Evolutionary conservation across 2,329 filamentous ascomycete species (phyloP).

Genomic region (Exophiala alcalophila): DNA sequence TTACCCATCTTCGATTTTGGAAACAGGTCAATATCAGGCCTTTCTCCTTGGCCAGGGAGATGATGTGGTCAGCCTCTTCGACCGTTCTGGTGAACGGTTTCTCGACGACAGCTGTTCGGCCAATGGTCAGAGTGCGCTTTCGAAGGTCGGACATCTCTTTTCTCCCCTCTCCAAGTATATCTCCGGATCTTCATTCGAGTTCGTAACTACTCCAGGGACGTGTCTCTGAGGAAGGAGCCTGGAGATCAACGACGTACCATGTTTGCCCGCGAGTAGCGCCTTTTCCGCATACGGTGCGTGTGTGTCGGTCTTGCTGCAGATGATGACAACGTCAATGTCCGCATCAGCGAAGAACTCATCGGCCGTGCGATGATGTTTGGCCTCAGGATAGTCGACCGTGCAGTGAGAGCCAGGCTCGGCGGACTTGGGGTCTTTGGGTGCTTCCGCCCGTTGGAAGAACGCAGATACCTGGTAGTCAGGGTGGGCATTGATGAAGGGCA

Average conservation of each 20-base stretch:
- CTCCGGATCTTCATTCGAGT: no score
- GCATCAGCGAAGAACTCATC: conserved; percentile 64
- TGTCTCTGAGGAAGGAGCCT: background rate
- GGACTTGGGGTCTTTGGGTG: conserved; percentile 33
- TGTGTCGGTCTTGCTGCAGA: conserved; percentile 68
- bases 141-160: background rate
- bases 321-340: conserved; percentile 65
- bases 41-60: conserved; percentile 51
- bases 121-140: background rate
- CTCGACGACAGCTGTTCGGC: conserved; percentile 64
- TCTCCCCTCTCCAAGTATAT: no score
- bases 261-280: conserved; percentile 67
- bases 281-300: conserved; percentile 66
- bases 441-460: conserved; percentile 65
- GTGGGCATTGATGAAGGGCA: conserved; percentile 67
- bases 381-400: conserved; percentile 62
- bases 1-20: conserved; percentile 61
- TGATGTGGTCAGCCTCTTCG: conserved; percentile 64
- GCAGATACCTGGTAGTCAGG: conserved; percentile 65
- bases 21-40: conserved; percentile 61
- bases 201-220: no score
- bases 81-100: conserved; percentile 76
- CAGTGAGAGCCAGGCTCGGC: conserved; percentile 62
- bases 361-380: conserved; percentile 62
- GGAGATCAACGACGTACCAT: conserved; percentile 45